phyloP scores from a whole-genome alignment of 1,139 yeast species.

The Saccharomyces hybrid region DNA sequence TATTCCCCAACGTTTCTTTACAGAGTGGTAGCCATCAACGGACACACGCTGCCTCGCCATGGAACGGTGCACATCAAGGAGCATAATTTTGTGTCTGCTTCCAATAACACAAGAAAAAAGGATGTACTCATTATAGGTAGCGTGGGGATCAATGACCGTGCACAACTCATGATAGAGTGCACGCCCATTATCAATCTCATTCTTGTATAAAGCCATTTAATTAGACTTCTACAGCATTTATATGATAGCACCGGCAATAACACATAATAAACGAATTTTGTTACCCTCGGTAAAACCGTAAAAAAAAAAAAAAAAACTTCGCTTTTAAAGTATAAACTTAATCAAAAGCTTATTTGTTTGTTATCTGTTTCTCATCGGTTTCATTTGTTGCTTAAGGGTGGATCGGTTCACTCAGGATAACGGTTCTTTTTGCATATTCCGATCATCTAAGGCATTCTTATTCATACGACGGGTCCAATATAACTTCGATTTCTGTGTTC shows the following conservation, averaged over 20 bases:
- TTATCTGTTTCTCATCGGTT: neutral
- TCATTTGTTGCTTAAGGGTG: neutral
- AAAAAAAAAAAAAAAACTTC: neutral
- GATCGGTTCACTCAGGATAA: neutral
- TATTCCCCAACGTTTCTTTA: conserved; percentile 10
- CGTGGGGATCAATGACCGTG: conserved; percentile 17
- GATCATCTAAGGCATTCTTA: neutral
- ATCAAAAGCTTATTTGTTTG: neutral
- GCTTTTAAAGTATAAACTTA: neutral
- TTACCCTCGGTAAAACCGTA: neutral
- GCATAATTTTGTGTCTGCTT: conserved; percentile 5
- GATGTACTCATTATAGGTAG: too few species aligned
- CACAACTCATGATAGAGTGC: conserved; percentile 21
- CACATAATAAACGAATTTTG: neutral
- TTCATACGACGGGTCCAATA: neutral
- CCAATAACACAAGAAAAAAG: too few species aligned
- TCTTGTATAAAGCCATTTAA: too few species aligned
- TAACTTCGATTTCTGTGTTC: neutral
- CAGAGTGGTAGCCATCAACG: conserved; percentile 18
- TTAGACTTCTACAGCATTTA: too few species aligned
- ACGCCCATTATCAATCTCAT: too few species aligned
- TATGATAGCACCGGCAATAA: too few species aligned
- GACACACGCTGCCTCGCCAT: conserved; percentile 13
- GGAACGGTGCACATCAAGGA: conserved; percentile 11
- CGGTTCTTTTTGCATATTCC: neutral